Conservation (phyloP, 2,329 filamentous ascomycete species). For the Trichocomaceae sp. region DNA sequence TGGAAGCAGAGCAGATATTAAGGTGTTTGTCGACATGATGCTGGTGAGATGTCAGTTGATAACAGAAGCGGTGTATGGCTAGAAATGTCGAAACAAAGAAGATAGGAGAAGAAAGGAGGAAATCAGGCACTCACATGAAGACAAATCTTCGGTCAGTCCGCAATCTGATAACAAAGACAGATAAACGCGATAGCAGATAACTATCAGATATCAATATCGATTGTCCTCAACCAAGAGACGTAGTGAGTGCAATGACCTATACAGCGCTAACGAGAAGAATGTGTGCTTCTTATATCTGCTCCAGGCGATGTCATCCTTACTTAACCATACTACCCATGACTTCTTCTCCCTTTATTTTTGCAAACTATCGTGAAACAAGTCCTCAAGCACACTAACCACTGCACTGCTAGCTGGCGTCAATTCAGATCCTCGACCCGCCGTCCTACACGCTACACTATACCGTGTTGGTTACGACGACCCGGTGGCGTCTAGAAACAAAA, state of each 20-base stretch:
- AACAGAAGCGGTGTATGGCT: background rate
- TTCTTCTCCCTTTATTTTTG: background rate
- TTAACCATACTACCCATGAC: background rate
- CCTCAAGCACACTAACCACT: background rate
- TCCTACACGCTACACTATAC: conserved; percentile 4
- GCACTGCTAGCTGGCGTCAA: background rate
- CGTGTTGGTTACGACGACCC: conserved; percentile 8
- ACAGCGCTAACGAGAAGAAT: too few species aligned
- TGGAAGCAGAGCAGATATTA: conserved; percentile 5
- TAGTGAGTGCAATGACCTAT: too few species aligned
- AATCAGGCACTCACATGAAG: background rate
- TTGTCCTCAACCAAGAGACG: background rate
- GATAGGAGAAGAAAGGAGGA: background rate
- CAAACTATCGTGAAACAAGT: background rate
- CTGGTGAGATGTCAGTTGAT: background rate
- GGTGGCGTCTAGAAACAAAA: background rate
- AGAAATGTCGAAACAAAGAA: background rate
- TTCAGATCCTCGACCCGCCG: background rate
- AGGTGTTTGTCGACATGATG: conserved; percentile 8
- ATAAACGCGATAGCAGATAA: background rate
- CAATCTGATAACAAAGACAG: background rate
- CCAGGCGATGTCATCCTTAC: background rate
- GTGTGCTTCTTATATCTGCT: conserved; percentile 2
- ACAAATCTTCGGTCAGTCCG: background rate
- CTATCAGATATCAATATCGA: background rate